phyloP scores from a whole-genome alignment of 192 early-diverging fungal genomes.

The Coemansia erecta region DNA sequence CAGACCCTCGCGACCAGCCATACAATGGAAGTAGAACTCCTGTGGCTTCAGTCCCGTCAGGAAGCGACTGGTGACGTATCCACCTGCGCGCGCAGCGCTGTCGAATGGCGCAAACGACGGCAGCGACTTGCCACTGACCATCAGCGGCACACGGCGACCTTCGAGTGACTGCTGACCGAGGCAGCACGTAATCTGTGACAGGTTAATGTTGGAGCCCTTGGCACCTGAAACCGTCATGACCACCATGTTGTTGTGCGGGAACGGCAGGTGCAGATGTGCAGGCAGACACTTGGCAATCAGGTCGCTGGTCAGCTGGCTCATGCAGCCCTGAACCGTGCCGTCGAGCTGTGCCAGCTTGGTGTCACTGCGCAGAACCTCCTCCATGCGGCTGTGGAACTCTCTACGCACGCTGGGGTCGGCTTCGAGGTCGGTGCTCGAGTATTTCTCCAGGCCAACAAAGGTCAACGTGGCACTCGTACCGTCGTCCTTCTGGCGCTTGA shows the following conservation, averaged over 20 bases:
- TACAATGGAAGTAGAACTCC: constrained; percentile 88
- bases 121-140: constrained; percentile 95
- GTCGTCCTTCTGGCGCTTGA: constrained; percentile 58
- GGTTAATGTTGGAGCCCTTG: constrained; percentile 94
- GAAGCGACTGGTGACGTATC: constrained; percentile 96
- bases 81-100: constrained; percentile 86
- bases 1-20: constrained; percentile 99
- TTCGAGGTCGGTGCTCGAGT: constrained; percentile 39
- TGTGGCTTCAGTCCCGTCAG: constrained; percentile 98
- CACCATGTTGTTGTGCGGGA: constrained; percentile 99
- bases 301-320: constrained; percentile 76
- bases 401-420: constrained; percentile 29
- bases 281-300: constrained; percentile 38
- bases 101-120: constrained; percentile 94
- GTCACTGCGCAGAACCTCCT: constrained; percentile 82
- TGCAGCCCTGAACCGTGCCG: constrained; percentile 76
- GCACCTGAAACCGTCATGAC: constrained; percentile 98
- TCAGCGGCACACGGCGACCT: constrained; percentile 95
- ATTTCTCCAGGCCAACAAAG: constrained; percentile 67
- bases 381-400: constrained; percentile 74
- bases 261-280: constrained; percentile 52
- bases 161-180: constrained; percentile 98
- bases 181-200: constrained; percentile 94
- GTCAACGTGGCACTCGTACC: constrained; percentile 73
- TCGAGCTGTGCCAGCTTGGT: constrained; percentile 87